These are phyloP conservation scores for Cutaneotrichosporon sp. DNA, from an alignment of 1,284 basidiomycete genomes.

Conservation along the genomic window DNA sequence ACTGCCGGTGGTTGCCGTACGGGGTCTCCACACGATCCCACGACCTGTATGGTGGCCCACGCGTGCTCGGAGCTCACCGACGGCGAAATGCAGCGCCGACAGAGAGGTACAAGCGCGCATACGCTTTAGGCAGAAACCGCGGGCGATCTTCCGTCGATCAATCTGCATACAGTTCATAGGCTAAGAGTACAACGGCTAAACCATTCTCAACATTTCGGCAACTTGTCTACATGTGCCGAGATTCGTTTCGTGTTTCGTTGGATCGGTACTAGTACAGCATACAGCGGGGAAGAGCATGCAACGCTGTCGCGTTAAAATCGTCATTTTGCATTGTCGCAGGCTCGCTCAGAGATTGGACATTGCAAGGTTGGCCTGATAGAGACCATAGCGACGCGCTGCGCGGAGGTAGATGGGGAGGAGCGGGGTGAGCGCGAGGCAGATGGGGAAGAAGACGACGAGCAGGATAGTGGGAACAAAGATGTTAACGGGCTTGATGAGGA, in stretches of 20 bases:
- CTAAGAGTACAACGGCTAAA: neutral
- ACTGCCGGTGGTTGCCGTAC: neutral
- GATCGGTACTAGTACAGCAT: too few species aligned
- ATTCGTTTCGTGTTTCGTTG: neutral
- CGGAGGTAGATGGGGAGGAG: slow-evolving; percentile 39
- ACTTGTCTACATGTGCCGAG: neutral
- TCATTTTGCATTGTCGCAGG: neutral
- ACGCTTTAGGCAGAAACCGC: neutral
- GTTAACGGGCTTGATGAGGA: slow-evolving; percentile 45
- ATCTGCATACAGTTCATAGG: neutral
- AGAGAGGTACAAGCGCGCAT: too few species aligned
- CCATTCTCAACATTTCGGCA: neutral
- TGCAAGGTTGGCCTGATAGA: slow-evolving; percentile 43
- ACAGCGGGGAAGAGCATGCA: too few species aligned
- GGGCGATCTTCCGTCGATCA: neutral
- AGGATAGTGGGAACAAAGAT: slow-evolving; percentile 40
- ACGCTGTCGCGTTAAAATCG: neutral
- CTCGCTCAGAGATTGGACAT: slow-evolving; percentile 34
- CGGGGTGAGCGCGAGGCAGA: slow-evolving; percentile 29
- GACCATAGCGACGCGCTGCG: slow-evolving; percentile 32
- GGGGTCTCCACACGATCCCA: neutral
- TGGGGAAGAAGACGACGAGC: slow-evolving; percentile 33
- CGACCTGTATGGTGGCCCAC: neutral
- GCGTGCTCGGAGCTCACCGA: neutral
- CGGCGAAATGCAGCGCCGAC: neutral